Conservation (phyloP, 768 basidiomycete species). For the Hemileccinum impolitum region DNA sequence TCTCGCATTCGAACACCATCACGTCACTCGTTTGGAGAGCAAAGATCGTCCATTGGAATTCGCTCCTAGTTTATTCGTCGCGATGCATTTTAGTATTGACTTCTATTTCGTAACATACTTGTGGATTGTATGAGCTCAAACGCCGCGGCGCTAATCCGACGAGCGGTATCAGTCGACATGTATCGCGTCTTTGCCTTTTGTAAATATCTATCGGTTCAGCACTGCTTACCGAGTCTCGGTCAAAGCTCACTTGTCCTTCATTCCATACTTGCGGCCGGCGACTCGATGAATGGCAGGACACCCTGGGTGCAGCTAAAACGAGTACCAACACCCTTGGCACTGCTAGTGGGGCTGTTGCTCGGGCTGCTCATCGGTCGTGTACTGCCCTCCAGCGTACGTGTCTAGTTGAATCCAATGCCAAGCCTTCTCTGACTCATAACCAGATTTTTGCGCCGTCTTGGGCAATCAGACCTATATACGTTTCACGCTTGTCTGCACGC, state of each 20-base stretch:
- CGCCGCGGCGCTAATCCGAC: too few species aligned
- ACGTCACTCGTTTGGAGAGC: not conserved
- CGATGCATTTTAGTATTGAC: too few species aligned
- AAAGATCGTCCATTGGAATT: not conserved
- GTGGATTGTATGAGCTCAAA: too few species aligned
- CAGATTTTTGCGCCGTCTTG: slow-evolving; percentile 40
- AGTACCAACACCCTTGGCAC: slow-evolving; percentile 51
- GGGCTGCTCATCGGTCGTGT: slow-evolving; percentile 57
- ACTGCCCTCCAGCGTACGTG: slow-evolving; percentile 37
- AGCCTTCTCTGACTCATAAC: not conserved
- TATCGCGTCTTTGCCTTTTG: too few species aligned
- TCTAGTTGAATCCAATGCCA: not conserved
- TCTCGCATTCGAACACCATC: not conserved
- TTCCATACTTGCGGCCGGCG: not conserved
- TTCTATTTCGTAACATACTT: too few species aligned
- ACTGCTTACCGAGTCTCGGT: not conserved
- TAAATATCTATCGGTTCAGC: too few species aligned
- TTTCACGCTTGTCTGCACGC: slow-evolving; percentile 49
- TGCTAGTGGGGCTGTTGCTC: slow-evolving; percentile 59
- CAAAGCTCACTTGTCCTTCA: not conserved
- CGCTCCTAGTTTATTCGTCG: too few species aligned
- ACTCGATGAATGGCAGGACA: slow-evolving; percentile 27
- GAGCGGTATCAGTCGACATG: too few species aligned
- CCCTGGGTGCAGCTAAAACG: slow-evolving; percentile 37
- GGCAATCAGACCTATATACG: slow-evolving; percentile 50